phyloP scores from a whole-genome alignment of 805 yeast genomes.

The Teunomyces cretensis region DNA sequence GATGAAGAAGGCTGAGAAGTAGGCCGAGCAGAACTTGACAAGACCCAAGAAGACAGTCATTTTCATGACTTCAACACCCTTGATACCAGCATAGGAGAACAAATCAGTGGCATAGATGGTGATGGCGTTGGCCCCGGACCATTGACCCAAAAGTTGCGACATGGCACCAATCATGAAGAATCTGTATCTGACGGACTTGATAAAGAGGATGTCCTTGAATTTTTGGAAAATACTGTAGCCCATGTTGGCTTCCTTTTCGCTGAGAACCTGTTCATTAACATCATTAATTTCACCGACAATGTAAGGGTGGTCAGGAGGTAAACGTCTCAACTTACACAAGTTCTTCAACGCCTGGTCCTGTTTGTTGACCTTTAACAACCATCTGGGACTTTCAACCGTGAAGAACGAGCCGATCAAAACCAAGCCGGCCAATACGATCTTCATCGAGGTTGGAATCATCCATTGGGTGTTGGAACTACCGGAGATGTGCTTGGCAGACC shows the following conservation, averaged over 20 bases:
- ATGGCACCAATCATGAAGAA: constrained; percentile 39
- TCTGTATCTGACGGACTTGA: constrained; percentile 46
- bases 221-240: constrained; percentile 15
- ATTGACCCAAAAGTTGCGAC: constrained; percentile 52
- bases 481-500: constrained; percentile 47
- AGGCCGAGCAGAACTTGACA: constrained; percentile 51
- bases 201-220: constrained; percentile 33
- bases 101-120: constrained; percentile 56
- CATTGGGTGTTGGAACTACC: constrained; percentile 42
- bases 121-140: constrained; percentile 60
- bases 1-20: constrained; percentile 50
- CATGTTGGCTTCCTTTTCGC: constrained; percentile 28
- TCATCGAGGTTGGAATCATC: constrained; percentile 51
- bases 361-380: constrained; percentile 45
- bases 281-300: constrained; percentile 51
- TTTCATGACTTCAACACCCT: constrained; percentile 39
- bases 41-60: constrained; percentile 56
- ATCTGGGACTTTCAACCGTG: constrained; percentile 52
- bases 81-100: constrained; percentile 47
- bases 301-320: constrained; percentile 48
- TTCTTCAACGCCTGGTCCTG: constrained; percentile 40
- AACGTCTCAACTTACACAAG: constrained; percentile 43
- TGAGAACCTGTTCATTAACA: constrained; percentile 46
- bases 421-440: constrained; percentile 48
- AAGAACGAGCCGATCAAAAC: constrained; percentile 43